A percentile compares a stretch with the other conserved stretches of the same genome.
phyloP scores from a whole-genome alignment of 345 rosid species.

The Barbarea vulgaris region DNA sequence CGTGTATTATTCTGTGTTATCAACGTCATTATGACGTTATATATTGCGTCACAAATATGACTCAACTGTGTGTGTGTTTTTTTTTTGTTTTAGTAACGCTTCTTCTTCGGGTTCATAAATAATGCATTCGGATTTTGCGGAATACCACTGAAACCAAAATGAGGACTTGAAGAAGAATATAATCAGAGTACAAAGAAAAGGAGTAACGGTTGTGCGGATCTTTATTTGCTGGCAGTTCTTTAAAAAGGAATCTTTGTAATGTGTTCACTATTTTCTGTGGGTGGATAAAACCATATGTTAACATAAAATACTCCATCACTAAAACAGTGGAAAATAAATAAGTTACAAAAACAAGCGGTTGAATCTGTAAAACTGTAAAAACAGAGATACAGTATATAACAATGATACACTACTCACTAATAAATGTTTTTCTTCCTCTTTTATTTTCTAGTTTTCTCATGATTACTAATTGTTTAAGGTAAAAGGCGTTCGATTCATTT shows the following conservation, averaged over 20 bases:
- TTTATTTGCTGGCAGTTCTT: background rate
- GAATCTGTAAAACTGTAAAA: background rate
- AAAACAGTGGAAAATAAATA: too few relatives aligned
- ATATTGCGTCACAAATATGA: constrained; percentile 3
- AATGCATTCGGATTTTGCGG: background rate
- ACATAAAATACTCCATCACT: background rate
- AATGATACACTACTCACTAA: background rate
- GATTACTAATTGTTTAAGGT: too few relatives aligned
- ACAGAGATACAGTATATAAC: background rate
- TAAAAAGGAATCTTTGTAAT: background rate
- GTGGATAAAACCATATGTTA: background rate
- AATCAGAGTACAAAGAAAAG: too few relatives aligned
- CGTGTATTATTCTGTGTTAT: constrained; percentile 22
- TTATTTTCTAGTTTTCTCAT: too few relatives aligned
- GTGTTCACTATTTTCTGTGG: background rate
- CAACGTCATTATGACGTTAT: constrained; percentile 26
- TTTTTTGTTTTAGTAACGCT: background rate
- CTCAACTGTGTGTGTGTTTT: background rate
- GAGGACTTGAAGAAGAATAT: background rate
- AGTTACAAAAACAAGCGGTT: background rate
- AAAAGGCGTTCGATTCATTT: too few relatives aligned
- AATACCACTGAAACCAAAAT: background rate
- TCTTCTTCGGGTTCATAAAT: background rate
- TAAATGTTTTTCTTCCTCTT: too few relatives aligned
- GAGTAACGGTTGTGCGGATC: background rate